Base-by-base conservation (phyloP, 1,284 basidiomycete species). In the Apiotrichum siamense region DNA sequence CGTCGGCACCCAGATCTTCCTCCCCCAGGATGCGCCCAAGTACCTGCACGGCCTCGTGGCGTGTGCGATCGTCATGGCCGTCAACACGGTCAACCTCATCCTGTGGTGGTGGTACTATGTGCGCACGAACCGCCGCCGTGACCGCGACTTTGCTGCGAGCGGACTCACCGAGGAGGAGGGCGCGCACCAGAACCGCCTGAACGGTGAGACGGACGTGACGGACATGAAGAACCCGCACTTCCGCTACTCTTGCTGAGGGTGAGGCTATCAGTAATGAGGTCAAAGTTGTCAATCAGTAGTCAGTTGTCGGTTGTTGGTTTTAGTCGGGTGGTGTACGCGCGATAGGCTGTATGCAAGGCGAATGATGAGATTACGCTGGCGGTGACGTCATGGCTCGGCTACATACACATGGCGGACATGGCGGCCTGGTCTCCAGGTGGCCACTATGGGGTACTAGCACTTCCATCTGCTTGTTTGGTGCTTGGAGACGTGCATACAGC, bases 171-270 rank as follows among this genome's bases (percentile, higher is more conserved):
- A 53, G 51, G 61, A 62, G 42, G 59, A 65, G 50, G 47, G 54
- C n/a, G 48, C 55, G n/a, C 46, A 58, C 42, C 56, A 45, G 23
- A 58, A 54, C 52, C 59, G 61, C 39, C 11, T 63, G n/a, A 53
- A 52, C 3, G 63, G 63, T 15, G 64, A 66, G 50, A 54, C 46
- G n/a, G 64, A 65, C 44, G 37, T 63, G 12, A 66, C 63, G 18
- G 64, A 66, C 21, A 42, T 44, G 21, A 23, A 52, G 51, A 52
- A 52, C 46, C 46, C 21, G 3, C 35, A 52, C 42, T 52, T 52
- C 51, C 44, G 51, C 13, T 52, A 52, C 29, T 3, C 18, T 13
- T 35, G 25, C 33, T 38, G 26, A 42, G 40, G 3, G n/a, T 38
- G 4, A n/a, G n/a, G n/a, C n/a, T n/a, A 20, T 20, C 7, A 13